A percentile compares a stretch with the other conserved stretches of the same genome.
Conservation (phyloP, 2,329 filamentous ascomycete genomes). For the Fusarium ramigenum region DNA sequence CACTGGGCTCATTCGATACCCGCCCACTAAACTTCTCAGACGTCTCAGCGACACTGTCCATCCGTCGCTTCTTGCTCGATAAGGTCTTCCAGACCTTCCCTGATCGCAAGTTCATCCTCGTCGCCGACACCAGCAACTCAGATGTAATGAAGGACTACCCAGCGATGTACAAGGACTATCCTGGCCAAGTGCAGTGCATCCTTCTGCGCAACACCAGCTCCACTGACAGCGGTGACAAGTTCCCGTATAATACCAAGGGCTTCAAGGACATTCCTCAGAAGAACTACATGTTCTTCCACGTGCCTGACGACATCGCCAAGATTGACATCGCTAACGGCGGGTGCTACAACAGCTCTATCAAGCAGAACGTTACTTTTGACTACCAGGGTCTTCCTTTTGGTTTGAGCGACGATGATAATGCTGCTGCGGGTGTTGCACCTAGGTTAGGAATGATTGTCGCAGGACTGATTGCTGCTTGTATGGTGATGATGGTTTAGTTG, state of each 20-base stretch:
- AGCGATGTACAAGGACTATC: conserved; percentile 70
- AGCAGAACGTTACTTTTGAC: conserved; percentile 77
- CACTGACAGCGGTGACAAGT: conserved; percentile 72
- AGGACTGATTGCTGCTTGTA: conserved; percentile 26
- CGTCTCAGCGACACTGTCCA: conserved; percentile 73
- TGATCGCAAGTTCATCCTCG: conserved; percentile 76
- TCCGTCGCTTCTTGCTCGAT: conserved; percentile 74
- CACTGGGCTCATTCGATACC: conserved; percentile 80
- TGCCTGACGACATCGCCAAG: conserved; percentile 72
- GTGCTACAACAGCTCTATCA: conserved; percentile 71
- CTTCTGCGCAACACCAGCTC: conserved; percentile 78
- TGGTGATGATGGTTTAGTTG: conserved; percentile 38
- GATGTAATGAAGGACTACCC: conserved; percentile 77
- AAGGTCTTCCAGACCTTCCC: conserved; percentile 81
- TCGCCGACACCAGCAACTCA: conserved; percentile 80
- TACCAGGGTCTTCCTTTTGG: conserved; percentile 68
- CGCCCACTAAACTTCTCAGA: conserved; percentile 84
- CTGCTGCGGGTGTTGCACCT: conserved; percentile 40
- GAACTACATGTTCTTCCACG: conserved; percentile 82
- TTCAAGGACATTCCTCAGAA: conserved; percentile 74
- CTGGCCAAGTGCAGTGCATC: conserved; percentile 79
- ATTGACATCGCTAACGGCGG: conserved; percentile 74
- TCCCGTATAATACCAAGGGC: conserved; percentile 78
- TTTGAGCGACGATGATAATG: conserved; percentile 47
- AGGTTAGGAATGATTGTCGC: conserved; percentile 29